phyloP scores from a whole-genome alignment of 2,329 filamentous ascomycete species.

The Talaromyces marneffei region DNA sequence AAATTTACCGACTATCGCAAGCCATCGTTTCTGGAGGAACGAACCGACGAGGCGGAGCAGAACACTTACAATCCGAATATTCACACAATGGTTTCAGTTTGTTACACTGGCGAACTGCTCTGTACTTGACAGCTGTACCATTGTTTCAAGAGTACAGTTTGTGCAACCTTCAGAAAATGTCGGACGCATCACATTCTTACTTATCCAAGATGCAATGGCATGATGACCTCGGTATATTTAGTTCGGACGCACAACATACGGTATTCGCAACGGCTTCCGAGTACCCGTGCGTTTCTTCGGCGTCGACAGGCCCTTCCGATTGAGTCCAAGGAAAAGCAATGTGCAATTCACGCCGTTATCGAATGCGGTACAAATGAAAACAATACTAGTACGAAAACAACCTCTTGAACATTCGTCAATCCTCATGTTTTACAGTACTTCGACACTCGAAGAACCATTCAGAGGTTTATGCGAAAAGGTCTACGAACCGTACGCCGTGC shows the following conservation, averaged over 20 bases:
- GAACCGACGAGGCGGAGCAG: neutral
- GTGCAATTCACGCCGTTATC: neutral
- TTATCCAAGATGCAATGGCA: neutral
- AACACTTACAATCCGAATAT: neutral
- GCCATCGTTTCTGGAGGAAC: no score
- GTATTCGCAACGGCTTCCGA: neutral
- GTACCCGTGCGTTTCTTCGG: neutral
- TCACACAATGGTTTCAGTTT: neutral
- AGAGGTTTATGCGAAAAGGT: neutral
- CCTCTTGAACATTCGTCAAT: no score
- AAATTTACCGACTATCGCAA: neutral
- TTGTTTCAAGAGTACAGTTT: neutral
- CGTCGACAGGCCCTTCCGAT: neutral
- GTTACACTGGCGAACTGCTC: neutral
- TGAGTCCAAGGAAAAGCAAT: neutral
- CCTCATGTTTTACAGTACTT: neutral
- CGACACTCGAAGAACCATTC: neutral
- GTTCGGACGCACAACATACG: neutral
- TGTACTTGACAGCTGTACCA: neutral
- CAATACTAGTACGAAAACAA: neutral
- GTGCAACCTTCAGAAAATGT: neutral
- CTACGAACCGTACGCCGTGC: neutral
- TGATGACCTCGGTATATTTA: neutral
- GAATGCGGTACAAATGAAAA: neutral
- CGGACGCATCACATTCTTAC: neutral